phyloP scores from a whole-genome alignment of 257 asterid species.

The Parsonsia alboflavescens region DNA sequence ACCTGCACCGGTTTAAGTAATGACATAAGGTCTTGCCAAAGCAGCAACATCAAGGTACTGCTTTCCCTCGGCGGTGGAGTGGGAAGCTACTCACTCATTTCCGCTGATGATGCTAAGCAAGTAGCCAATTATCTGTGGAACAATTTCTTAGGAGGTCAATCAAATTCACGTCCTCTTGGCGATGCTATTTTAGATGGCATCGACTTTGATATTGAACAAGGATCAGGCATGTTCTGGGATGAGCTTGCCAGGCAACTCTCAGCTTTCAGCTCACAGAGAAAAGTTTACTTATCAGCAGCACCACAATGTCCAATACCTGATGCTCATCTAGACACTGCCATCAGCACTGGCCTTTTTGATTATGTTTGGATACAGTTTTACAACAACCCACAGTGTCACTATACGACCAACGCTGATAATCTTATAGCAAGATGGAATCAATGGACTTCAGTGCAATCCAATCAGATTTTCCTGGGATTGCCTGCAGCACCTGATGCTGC shows the following conservation, averaged over 20 bases:
- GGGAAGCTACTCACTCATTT: constrained; percentile 39
- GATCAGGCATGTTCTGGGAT: constrained; percentile 32
- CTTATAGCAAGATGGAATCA: constrained; percentile 42
- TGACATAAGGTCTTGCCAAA: constrained; percentile 24
- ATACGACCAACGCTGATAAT: constrained; percentile 15
- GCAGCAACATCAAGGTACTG: constrained; percentile 21
- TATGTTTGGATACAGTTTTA: constrained; percentile 61
- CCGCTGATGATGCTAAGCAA: constrained; percentile 35
- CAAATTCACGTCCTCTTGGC: constrained; percentile 38
- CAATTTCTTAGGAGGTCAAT: constrained; percentile 44
- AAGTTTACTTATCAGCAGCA: constrained; percentile 48
- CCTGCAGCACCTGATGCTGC: constrained; percentile 53
- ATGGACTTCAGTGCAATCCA: constrained; percentile 24
- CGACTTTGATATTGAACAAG: constrained; percentile 44
- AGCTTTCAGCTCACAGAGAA: constrained; percentile 21
- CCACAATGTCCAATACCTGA: constrained; percentile 55
- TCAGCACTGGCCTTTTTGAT: constrained; percentile 45
- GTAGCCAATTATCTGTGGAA: constrained; percentile 47
- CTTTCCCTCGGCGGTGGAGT: constrained; percentile 23
- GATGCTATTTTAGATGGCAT: constrained; percentile 48
- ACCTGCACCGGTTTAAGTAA: constrained; percentile 20
- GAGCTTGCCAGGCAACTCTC: constrained; percentile 27
- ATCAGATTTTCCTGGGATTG: constrained; percentile 47
- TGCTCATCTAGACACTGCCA: constrained; percentile 27
- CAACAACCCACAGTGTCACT: constrained; percentile 45